Percentiles rank a stretch among this genome's conserved stretches.
These are phyloP conservation scores for Coffea humblotiana DNA, from an alignment of 305 asterid genomes.

Conservation along the genomic window DNA sequence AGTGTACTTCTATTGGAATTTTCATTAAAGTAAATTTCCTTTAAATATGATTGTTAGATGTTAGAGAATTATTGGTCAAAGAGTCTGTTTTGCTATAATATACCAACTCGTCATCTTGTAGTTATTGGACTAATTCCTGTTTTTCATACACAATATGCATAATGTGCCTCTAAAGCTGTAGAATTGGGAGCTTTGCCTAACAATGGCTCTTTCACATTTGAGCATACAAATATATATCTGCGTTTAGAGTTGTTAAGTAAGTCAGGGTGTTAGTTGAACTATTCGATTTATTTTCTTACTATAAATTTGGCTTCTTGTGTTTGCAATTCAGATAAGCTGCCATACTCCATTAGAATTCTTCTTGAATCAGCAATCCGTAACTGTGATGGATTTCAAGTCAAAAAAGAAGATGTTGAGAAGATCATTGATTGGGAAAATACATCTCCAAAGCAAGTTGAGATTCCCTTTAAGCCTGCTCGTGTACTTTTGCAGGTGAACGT, in stretches of 20 bases:
- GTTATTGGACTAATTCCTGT: not conserved
- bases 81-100: not conserved
- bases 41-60: not conserved
- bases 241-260: not conserved
- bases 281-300: not conserved
- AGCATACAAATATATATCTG: not conserved
- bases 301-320: slow-evolving; percentile 10
- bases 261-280: not conserved
- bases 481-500: slow-evolving; percentile 76
- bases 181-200: not conserved
- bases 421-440: slow-evolving; percentile 87
- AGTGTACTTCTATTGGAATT: not conserved
- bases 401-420: slow-evolving; percentile 81
- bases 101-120: not conserved
- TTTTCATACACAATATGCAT: not conserved
- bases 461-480: slow-evolving; percentile 96
- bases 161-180: not conserved
- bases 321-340: slow-evolving; percentile 68
- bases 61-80: not conserved
- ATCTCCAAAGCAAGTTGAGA: slow-evolving; percentile 81
- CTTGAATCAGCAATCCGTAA: slow-evolving; percentile 92
- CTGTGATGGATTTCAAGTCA: slow-evolving; percentile 94
- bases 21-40: no score
- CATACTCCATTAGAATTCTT: slow-evolving; percentile 84
- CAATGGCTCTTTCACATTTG: not conserved